Conservation (phyloP, 331 rosid genomes). For the Arachis monticola region DNA sequence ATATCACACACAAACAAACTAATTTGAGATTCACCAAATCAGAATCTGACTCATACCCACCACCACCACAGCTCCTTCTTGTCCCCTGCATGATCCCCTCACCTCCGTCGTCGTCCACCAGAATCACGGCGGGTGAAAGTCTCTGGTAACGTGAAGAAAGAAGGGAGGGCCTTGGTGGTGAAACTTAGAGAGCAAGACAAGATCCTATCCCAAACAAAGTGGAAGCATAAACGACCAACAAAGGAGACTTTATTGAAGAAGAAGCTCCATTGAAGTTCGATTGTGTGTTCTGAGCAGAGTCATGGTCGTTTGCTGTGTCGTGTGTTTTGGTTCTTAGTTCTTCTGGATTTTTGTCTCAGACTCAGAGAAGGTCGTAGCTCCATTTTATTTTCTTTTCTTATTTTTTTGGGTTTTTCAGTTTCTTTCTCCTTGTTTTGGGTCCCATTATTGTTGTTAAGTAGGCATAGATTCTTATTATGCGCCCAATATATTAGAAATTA, state of each 20-base stretch:
- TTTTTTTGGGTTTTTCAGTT: too few relatives aligned
- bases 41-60: constrained; percentile 65
- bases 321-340: constrained; percentile 17
- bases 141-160: constrained; percentile 51
- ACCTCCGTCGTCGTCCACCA: constrained; percentile 8
- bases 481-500: not conserved
- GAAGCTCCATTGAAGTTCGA: constrained; percentile 46
- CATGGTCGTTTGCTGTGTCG: constrained; percentile 61
- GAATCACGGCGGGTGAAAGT: constrained; percentile 37
- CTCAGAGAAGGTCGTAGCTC: not conserved
- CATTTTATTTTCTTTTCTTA: not conserved
- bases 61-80: constrained; percentile 33
- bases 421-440: too few relatives aligned
- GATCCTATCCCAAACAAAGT: constrained; percentile 76
- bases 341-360: not conserved
- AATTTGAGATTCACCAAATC: constrained; percentile 84
- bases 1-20: constrained; percentile 92
- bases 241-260: constrained; percentile 56
- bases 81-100: not conserved
- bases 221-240: constrained; percentile 59
- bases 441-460: not conserved
- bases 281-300: constrained; percentile 62
- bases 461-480: not conserved
- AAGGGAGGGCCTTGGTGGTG: not conserved
- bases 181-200: constrained; percentile 63